Percentiles rank a stretch among this genome's conserved stretches.
phyloP scores from a whole-genome alignment of 2,329 filamentous ascomycete species.

The Volutella citrinella region DNA sequence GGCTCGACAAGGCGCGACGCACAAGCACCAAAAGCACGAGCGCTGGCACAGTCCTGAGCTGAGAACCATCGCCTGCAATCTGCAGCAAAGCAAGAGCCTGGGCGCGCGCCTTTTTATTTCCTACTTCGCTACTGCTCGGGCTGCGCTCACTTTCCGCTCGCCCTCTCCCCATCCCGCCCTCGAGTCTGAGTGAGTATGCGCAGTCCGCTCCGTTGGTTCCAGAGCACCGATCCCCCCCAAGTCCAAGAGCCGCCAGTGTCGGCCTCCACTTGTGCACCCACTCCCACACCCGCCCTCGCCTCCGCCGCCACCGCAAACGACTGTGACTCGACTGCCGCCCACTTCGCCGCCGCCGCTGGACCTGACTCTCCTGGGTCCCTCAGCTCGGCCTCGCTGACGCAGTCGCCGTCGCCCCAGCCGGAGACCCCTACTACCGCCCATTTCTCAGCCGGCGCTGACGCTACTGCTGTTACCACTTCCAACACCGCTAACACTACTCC shows the following conservation, averaged over 20 bases:
- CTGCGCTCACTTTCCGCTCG: slow-evolving; percentile 9
- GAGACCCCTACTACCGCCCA: slow-evolving; percentile 29
- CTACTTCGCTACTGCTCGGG: too few relatives aligned
- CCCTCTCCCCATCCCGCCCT: slow-evolving; percentile 7
- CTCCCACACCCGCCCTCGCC: slow-evolving; percentile 19
- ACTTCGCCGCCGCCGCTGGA: slow-evolving; percentile 23
- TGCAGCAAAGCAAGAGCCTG: too few relatives aligned
- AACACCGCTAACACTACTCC: slow-evolving; percentile 23
- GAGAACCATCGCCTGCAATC: too few relatives aligned
- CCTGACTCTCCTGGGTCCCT: slow-evolving; percentile 34
- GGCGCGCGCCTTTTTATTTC: too few relatives aligned
- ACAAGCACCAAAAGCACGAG: too few relatives aligned
- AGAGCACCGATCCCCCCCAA: slow-evolving; percentile 24
- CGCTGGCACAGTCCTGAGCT: too few relatives aligned
- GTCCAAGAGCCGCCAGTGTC: slow-evolving; percentile 19
- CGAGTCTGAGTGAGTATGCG: slow-evolving; percentile 12
- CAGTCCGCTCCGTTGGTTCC: slow-evolving; percentile 26
- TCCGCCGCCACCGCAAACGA: slow-evolving; percentile 22
- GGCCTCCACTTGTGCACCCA: slow-evolving; percentile 16
- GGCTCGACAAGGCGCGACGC: slow-evolving; percentile 8
- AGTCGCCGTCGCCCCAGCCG: slow-evolving; percentile 35
- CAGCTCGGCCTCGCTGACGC: slow-evolving; percentile 33
- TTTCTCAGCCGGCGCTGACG: slow-evolving; percentile 24
- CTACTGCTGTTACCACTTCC: slow-evolving; percentile 31
- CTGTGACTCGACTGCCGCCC: slow-evolving; percentile 18